Conservation (phyloP, 179 eudicot genomes). For the Beta macrorhiza region DNA sequence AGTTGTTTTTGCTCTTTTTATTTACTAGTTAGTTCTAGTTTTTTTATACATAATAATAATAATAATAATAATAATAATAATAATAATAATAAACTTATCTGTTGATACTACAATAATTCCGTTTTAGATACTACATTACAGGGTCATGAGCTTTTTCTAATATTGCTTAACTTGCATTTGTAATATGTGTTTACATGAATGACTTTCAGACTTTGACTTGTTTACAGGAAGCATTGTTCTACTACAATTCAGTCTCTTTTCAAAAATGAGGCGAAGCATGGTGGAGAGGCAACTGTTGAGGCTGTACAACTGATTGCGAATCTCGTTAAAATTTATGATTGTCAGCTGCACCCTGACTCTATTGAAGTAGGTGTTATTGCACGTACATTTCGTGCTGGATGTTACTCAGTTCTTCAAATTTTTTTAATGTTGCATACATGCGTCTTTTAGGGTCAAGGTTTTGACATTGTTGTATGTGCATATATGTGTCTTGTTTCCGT, state of each 20-base stretch:
- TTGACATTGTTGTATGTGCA: not conserved
- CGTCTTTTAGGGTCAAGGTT: not conserved
- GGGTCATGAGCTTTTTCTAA: not conserved
- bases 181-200: not conserved
- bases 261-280: slow-evolving; percentile 80
- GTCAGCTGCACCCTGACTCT: slow-evolving; percentile 82
- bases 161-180: not conserved
- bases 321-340: slow-evolving; percentile 67
- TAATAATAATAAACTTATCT: not conserved
- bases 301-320: slow-evolving; percentile 74
- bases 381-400: not conserved
- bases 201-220: slow-evolving; percentile 7
- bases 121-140: not conserved
- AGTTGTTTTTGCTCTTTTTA: too few relatives aligned
- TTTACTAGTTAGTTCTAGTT: too few relatives aligned
- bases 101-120: not conserved
- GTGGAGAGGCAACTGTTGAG: slow-evolving; percentile 87
- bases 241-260: slow-evolving; percentile 69
- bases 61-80: too few relatives aligned
- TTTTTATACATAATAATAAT: not conserved
- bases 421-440: slow-evolving; percentile 6
- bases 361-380: slow-evolving; percentile 50
- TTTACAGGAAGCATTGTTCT: slow-evolving; percentile 66
- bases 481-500: not conserved
- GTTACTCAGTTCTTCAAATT: not conserved